Conservation (phyloP, 1,139 yeast genomes). For the Protomyces pachydermus region DNA sequence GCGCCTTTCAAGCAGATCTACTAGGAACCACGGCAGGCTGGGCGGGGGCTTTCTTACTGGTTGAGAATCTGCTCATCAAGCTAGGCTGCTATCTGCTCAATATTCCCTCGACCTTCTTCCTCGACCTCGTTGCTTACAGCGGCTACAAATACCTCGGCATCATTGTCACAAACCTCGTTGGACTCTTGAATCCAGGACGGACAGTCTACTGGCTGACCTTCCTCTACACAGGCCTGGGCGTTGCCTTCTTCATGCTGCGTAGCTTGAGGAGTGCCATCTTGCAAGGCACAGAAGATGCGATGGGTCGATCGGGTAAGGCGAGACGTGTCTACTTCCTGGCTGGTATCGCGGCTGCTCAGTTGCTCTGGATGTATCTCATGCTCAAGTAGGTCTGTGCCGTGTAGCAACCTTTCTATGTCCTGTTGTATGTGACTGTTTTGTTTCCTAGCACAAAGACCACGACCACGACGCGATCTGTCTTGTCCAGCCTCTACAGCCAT, state of each 20-base stretch:
- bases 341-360: conserved; percentile 79
- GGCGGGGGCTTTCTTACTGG: conserved; percentile 72
- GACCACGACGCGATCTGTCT: not conserved
- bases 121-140: conserved; percentile 83
- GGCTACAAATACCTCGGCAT: conserved; percentile 89
- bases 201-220: conserved; percentile 45
- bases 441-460: not conserved
- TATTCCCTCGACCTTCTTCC: conserved; percentile 45
- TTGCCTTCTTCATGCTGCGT: conserved; percentile 56
- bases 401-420: not conserved
- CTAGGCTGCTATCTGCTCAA: conserved; percentile 59
- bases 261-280: conserved; percentile 73
- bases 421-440: not conserved
- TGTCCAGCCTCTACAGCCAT: not conserved
- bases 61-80: conserved; percentile 62
- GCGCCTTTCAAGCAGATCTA: conserved; percentile 88
- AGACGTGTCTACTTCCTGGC: conserved; percentile 80
- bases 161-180: conserved; percentile 41
- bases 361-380: conserved; percentile 54
- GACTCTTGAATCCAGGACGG: conserved; percentile 43
- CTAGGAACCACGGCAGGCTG: conserved; percentile 88
- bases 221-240: conserved; percentile 42
- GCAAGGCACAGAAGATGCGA: conserved; percentile 49
- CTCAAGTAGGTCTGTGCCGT: conserved; percentile 34
- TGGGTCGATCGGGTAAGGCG: conserved; percentile 59